phyloP scores from a whole-genome alignment of 345 rosid species.

The Populus euphratica region DNA sequence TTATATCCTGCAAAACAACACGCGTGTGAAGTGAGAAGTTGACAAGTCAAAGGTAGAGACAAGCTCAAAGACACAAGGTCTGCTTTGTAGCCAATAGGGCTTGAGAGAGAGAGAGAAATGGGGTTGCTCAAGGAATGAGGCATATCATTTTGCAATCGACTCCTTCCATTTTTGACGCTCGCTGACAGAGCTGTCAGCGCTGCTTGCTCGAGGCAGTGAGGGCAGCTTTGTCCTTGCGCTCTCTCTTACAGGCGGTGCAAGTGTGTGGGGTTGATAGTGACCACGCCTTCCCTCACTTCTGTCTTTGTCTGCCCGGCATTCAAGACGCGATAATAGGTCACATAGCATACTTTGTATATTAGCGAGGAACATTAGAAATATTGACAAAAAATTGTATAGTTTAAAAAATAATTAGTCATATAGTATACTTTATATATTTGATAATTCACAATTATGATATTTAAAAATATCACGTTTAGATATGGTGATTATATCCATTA shows the following conservation, averaged over 20 bases:
- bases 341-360: too few relatives aligned
- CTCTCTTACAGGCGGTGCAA: not conserved
- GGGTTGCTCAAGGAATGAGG: slow-evolving; percentile 18
- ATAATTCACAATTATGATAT: too few relatives aligned
- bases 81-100: slow-evolving; percentile 16
- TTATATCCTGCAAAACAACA: too few relatives aligned
- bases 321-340: slow-evolving; percentile 19
- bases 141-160: slow-evolving; percentile 61
- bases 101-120: not conserved
- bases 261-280: slow-evolving; percentile 33
- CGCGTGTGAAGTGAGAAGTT: too few relatives aligned
- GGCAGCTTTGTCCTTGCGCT: slow-evolving; percentile 35
- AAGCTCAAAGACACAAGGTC: slow-evolving; percentile 40
- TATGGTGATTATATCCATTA: too few relatives aligned
- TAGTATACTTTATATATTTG: too few relatives aligned
- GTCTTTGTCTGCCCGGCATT: slow-evolving; percentile 47
- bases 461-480: too few relatives aligned
- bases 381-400: too few relatives aligned
- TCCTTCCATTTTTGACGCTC: slow-evolving; percentile 63
- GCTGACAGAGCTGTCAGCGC: slow-evolving; percentile 42
- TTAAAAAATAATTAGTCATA: too few relatives aligned
- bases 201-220: slow-evolving; percentile 17
- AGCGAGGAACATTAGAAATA: too few relatives aligned
- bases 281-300: slow-evolving; percentile 34
- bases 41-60: too few relatives aligned